These are phyloP conservation scores for Yamadazyma phyllophila DNA, from an alignment of 805 yeast species.

Conservation along the genomic window DNA sequence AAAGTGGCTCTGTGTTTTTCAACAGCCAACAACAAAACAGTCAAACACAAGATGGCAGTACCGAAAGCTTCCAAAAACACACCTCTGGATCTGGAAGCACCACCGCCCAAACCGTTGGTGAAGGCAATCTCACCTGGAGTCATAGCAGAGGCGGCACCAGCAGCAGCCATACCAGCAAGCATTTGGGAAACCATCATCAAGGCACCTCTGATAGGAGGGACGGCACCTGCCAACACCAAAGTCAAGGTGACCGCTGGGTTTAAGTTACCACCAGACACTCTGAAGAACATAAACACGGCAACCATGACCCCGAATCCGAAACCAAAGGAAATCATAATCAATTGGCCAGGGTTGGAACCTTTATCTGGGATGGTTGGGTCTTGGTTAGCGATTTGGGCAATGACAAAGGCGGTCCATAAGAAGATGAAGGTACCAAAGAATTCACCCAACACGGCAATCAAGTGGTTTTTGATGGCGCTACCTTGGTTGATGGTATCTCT, in stretches of 20 bases:
- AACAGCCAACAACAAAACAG: conserved; percentile 81
- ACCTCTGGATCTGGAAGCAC: conserved; percentile 70
- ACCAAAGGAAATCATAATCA: conserved; percentile 80
- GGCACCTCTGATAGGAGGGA: conserved; percentile 68
- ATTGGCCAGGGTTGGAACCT: conserved; percentile 62
- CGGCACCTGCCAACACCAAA: conserved; percentile 67
- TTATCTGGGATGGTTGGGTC: conserved; percentile 34
- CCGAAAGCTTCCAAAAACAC: conserved; percentile 80
- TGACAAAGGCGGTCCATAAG: conserved; percentile 75
- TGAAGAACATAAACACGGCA: conserved; percentile 63
- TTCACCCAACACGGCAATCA: conserved; percentile 73
- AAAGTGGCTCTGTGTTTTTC: conserved; percentile 74
- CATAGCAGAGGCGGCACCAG: conserved; percentile 82
- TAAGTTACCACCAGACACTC: conserved; percentile 85
- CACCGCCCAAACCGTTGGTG: conserved; percentile 71
- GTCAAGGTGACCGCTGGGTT: conserved; percentile 86
- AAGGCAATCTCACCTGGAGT: conserved; percentile 77
- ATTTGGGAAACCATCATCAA: conserved; percentile 67
- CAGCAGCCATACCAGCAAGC: conserved; percentile 88
- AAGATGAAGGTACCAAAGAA: conserved; percentile 84
- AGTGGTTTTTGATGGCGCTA: conserved; percentile 45
- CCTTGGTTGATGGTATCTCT: conserved; percentile 16
- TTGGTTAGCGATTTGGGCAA: conserved; percentile 80
- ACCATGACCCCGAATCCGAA: conserved; percentile 85
- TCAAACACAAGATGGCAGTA: conserved; percentile 66